Percentiles rank a stretch among this genome's conserved stretches.
These are phyloP conservation scores for Ceratocystis destructans DNA, from an alignment of 2,329 filamentous ascomycete genomes.

Conservation along the genomic window DNA sequence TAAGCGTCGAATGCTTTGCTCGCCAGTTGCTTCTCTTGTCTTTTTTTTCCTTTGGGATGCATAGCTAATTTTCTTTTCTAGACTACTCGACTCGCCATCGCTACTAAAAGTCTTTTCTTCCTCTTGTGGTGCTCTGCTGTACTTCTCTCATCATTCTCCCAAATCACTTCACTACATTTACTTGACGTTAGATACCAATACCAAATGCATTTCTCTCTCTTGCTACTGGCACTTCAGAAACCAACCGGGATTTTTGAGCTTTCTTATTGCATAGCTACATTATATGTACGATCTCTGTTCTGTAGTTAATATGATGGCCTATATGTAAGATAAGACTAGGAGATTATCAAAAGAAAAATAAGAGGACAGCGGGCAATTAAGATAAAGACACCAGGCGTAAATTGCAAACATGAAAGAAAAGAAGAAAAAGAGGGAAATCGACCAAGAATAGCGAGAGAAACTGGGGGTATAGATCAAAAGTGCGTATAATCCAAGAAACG, in stretches of 20 bases:
- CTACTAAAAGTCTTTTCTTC: conserved; percentile 23
- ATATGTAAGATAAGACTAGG: not conserved
- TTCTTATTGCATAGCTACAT: not conserved
- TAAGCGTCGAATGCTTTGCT: conserved; percentile 19
- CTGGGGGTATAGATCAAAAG: not conserved
- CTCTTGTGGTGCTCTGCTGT: not conserved
- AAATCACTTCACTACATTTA: not conserved
- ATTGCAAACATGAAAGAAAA: not conserved
- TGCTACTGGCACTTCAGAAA: too few relatives aligned
- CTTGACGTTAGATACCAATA: not conserved
- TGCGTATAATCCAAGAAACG: not conserved
- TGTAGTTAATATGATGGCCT: not conserved
- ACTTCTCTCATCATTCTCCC: not conserved
- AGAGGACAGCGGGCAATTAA: not conserved
- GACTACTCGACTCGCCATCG: conserved; percentile 30
- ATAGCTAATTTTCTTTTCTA: conserved; percentile 13
- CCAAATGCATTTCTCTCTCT: not conserved
- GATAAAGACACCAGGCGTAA: not conserved
- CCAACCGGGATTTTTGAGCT: too few relatives aligned
- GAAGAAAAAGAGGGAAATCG: not conserved
- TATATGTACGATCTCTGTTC: not conserved
- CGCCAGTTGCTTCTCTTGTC: not conserved
- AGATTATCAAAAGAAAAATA: not conserved
- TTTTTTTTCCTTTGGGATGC: not conserved
- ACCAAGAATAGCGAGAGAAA: not conserved